Percentiles rank a stretch among this genome's conserved stretches.
Conservation (phyloP, 2,329 filamentous ascomycete species). For the Coniochaeta sp. region DNA sequence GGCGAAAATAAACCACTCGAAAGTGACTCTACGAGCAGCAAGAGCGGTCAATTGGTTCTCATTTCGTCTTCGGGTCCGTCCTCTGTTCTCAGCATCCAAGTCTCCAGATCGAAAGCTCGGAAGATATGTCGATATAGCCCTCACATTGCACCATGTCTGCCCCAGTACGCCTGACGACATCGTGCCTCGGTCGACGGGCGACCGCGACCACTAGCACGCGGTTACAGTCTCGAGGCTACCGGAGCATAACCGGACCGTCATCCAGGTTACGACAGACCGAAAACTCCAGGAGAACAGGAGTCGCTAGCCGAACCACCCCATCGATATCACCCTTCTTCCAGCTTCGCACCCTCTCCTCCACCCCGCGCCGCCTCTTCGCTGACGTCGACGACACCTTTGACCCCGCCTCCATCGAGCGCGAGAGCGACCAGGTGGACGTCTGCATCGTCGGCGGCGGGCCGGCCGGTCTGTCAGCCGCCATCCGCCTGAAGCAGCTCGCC, state of each 20-base stretch:
- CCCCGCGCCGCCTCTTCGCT: slow-evolving; percentile 9
- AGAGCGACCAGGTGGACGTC: slow-evolving; percentile 90
- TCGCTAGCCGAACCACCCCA: not conserved
- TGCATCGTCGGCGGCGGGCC: slow-evolving; percentile 97
- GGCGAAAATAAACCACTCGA: not conserved
- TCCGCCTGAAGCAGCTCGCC: slow-evolving; percentile 89
- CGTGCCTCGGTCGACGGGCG: slow-evolving; percentile 15
- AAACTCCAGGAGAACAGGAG: not conserved
- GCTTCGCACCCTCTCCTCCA: slow-evolving; percentile 12
- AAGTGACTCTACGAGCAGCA: not conserved
- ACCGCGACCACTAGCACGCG: not conserved
- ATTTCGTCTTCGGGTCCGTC: not conserved
- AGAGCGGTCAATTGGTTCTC: not conserved
- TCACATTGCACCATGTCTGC: slow-evolving; percentile 14
- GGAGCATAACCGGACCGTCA: not conserved
- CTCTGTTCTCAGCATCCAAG: not conserved
- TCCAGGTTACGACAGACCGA: not conserved
- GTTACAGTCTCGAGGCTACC: not conserved
- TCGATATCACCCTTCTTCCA: not conserved
- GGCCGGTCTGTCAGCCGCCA: slow-evolving; percentile 85
- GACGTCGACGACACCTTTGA: slow-evolving; percentile 51
- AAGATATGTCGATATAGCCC: slow-evolving; percentile 1
- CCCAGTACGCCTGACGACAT: slow-evolving; percentile 16
- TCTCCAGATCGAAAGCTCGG: not conserved
- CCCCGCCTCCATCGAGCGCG: slow-evolving; percentile 65